These are phyloP conservation scores for Aegilops bicornis DNA, from an alignment of 176 grass and related monocot species.

Conservation along the genomic window DNA sequence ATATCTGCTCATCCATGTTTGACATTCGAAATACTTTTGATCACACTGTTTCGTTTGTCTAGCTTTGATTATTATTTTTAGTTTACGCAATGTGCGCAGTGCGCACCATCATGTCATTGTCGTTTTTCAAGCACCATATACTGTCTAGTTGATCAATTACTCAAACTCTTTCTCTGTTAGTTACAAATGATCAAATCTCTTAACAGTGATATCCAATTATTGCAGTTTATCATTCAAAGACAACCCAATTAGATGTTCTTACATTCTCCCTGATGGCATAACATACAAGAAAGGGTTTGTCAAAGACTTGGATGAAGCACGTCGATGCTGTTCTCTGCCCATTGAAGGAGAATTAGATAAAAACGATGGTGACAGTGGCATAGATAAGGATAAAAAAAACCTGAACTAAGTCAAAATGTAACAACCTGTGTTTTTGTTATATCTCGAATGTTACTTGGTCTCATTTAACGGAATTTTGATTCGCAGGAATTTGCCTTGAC, in stretches of 20 bases:
- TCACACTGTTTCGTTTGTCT: background rate
- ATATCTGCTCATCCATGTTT: background rate
- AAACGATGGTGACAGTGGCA: conserved; percentile 30
- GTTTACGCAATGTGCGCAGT: background rate
- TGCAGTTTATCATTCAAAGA: conserved; percentile 67
- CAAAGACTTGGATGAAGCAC: conserved; percentile 82
- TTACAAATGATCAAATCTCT: conserved; percentile 5
- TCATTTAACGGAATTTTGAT: conserved; percentile 31
- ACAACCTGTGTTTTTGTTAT: background rate
- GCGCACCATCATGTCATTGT: background rate
- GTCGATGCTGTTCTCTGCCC: conserved; percentile 55
- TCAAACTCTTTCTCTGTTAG: background rate
- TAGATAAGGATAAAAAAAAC: conserved; percentile 53
- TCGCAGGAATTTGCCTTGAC: conserved; percentile 86
- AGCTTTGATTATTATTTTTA: background rate
- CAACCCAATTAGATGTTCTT: conserved; percentile 87
- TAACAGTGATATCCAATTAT: conserved; percentile 16
- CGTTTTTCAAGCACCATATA: background rate
- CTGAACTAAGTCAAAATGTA: conserved; percentile 88
- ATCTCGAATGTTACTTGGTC: background rate
- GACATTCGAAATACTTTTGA: background rate
- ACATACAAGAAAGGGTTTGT: conserved; percentile 82
- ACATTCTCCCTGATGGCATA: conserved; percentile 94
- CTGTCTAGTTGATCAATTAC: background rate
- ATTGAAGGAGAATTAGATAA: conserved; percentile 21